Percentiles rank a stretch among this genome's conserved stretches.
phyloP scores from a whole-genome alignment of 768 basidiomycete genomes.

The Mycena albidolilacea region DNA sequence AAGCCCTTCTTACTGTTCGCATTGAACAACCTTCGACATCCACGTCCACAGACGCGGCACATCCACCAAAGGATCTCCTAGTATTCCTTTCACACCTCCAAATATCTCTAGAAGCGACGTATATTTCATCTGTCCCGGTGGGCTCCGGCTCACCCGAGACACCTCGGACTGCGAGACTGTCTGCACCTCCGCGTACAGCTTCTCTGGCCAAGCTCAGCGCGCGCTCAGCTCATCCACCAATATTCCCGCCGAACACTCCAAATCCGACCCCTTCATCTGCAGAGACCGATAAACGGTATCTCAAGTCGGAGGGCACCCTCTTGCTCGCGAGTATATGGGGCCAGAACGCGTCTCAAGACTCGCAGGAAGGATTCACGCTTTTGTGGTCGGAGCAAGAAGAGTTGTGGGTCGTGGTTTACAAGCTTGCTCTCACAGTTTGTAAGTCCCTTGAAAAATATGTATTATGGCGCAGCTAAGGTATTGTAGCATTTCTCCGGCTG shows the following conservation, averaged over 20 bases:
- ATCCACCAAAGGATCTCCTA: constrained; percentile 65
- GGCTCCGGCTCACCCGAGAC: constrained; percentile 48
- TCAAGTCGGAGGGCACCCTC: constrained; percentile 81
- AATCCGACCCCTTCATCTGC: constrained; percentile 85
- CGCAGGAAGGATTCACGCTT: constrained; percentile 72
- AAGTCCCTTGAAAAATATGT: constrained; percentile 48
- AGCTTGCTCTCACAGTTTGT: constrained; percentile 85
- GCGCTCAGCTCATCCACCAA: constrained; percentile 69
- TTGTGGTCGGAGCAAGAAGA: constrained; percentile 73
- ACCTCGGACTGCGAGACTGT: constrained; percentile 55
- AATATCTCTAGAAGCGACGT: constrained; percentile 86
- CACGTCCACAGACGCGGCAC: constrained; percentile 51
- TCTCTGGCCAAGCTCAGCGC: constrained; percentile 58
- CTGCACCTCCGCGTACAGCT: constrained; percentile 70
- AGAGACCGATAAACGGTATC: constrained; percentile 83
- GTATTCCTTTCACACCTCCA: constrained; percentile 79
- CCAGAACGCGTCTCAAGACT: constrained; percentile 61
- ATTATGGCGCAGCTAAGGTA: not conserved
- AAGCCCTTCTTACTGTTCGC: constrained; percentile 62
- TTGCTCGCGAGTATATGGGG: constrained; percentile 86
- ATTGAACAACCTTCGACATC: constrained; percentile 72
- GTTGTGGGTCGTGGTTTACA: constrained; percentile 87
- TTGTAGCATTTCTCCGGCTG: constrained; percentile 80
- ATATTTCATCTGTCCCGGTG: constrained; percentile 70
- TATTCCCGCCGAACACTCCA: constrained; percentile 88